phyloP scores from a whole-genome alignment of 169 alveolate species.

The Blepharisma undulans region DNA sequence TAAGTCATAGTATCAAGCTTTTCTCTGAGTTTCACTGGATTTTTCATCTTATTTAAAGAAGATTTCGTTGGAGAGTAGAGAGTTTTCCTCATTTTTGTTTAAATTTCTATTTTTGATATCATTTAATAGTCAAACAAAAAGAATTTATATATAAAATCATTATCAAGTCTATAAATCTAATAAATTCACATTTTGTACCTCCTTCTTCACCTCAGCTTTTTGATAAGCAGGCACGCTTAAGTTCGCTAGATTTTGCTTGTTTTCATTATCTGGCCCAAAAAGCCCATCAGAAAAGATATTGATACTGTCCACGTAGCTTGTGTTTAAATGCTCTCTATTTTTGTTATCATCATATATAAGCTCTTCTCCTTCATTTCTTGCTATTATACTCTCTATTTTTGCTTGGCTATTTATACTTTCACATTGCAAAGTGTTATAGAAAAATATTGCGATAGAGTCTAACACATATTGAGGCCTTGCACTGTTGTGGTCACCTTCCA shows the following conservation, averaged over 20 bases:
- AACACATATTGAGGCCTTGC: constrained; percentile 73
- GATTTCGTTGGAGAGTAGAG: neutral
- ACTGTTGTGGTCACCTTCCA: constrained; percentile 88
- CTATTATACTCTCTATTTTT: neutral
- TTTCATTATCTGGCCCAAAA: neutral
- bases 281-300: neutral
- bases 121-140: too few species aligned
- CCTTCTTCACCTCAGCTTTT: neutral
- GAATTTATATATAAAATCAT: neutral
- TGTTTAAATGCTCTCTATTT: neutral
- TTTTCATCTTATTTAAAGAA: neutral
- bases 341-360: neutral
- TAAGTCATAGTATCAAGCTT: neutral
- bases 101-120: neutral
- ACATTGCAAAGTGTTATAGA: constrained; percentile 42
- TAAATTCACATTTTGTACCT: neutral
- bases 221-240: neutral
- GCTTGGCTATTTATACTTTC: neutral
- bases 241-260: neutral
- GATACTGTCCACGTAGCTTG: neutral
- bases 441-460: constrained; percentile 45
- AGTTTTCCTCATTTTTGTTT: neutral
- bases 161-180: neutral
- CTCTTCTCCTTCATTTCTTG: neutral
- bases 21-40: neutral